These are phyloP conservation scores for Psilocybe cubensis DNA, from an alignment of 768 basidiomycete species.

Conservation along the genomic window DNA sequence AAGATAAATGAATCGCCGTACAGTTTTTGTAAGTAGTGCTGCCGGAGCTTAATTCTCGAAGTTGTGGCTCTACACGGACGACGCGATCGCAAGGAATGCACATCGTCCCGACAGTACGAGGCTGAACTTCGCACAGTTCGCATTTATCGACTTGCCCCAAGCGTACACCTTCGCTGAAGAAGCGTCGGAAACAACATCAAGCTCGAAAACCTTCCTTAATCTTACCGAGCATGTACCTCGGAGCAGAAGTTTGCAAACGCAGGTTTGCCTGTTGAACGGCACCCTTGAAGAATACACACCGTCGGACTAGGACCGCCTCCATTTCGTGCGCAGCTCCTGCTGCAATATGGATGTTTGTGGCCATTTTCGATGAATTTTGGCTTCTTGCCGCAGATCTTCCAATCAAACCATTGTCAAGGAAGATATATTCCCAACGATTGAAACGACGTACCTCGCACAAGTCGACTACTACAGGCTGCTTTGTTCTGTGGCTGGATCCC, in stretches of 20 bases:
- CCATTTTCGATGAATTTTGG: slow-evolving; percentile 69
- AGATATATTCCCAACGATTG: background rate
- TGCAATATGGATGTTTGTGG: slow-evolving; percentile 59
- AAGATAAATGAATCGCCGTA: slow-evolving; percentile 29
- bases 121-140: slow-evolving; percentile 48
- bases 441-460: slow-evolving; percentile 45
- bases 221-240: slow-evolving; percentile 60
- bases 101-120: slow-evolving; percentile 46
- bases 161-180: slow-evolving; percentile 53
- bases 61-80: slow-evolving; percentile 41
- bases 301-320: slow-evolving; percentile 39
- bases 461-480: slow-evolving; percentile 35
- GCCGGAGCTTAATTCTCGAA: slow-evolving; percentile 52
- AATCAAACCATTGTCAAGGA: slow-evolving; percentile 13
- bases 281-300: slow-evolving; percentile 53
- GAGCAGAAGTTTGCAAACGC: slow-evolving; percentile 60
- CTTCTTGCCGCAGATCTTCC: slow-evolving; percentile 59
- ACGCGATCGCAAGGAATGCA: slow-evolving; percentile 57
- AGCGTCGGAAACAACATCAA: background rate
- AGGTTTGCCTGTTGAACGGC: slow-evolving; percentile 53
- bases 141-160: slow-evolving; percentile 53
- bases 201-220: slow-evolving; percentile 5
- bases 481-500: slow-evolving; percentile 34
- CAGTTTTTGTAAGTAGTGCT: slow-evolving; percentile 55
- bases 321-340: slow-evolving; percentile 61